A percentile compares a stretch with the other conserved stretches of the same genome.
These are phyloP conservation scores for Pleurotus pulmonarius DNA, from an alignment of 768 basidiomycete genomes.

Conservation along the genomic window DNA sequence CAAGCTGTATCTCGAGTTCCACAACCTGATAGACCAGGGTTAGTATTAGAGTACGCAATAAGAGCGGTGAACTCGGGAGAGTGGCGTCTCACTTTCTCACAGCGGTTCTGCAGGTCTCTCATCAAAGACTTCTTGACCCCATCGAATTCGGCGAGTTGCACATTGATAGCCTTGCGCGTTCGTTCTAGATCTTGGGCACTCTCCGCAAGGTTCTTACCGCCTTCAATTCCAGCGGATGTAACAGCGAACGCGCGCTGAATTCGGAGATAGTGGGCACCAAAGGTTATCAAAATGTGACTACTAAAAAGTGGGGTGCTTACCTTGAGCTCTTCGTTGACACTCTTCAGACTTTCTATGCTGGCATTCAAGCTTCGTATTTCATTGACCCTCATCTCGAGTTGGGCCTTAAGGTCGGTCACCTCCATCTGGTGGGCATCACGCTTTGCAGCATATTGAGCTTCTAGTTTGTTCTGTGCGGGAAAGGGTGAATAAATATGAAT, in stretches of 20 bases:
- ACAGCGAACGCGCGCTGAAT: conserved; percentile 91
- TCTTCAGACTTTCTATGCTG: conserved; percentile 89
- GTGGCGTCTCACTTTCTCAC: conserved; percentile 77
- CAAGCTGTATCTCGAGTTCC: conserved; percentile 96
- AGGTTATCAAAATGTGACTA: conserved; percentile 10
- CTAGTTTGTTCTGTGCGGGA: conserved; percentile 74
- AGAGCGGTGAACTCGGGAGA: neutral
- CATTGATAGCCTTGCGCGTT: conserved; percentile 93
- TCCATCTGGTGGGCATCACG: conserved; percentile 88
- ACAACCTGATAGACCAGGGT: conserved; percentile 65
- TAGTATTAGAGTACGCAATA: conserved; percentile 14
- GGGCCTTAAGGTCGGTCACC: conserved; percentile 82
- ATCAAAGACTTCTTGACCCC: conserved; percentile 98
- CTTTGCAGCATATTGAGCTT: conserved; percentile 89
- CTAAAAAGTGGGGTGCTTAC: conserved; percentile 36
- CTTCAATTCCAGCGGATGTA: conserved; percentile 95
- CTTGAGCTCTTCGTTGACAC: conserved; percentile 97
- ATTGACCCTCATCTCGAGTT: conserved; percentile 77
- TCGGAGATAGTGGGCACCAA: conserved; percentile 8
- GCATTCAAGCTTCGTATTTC: conserved; percentile 84
- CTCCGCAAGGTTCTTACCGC: conserved; percentile 94
- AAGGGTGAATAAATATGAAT: neutral
- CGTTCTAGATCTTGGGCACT: conserved; percentile 97
- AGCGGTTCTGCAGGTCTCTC: conserved; percentile 98
- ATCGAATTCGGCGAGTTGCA: conserved; percentile 98